Percentiles rank a stretch among this genome's conserved stretches.
Conservation (phyloP, 176 grass and related monocot genomes). For the Areca catechu region DNA sequence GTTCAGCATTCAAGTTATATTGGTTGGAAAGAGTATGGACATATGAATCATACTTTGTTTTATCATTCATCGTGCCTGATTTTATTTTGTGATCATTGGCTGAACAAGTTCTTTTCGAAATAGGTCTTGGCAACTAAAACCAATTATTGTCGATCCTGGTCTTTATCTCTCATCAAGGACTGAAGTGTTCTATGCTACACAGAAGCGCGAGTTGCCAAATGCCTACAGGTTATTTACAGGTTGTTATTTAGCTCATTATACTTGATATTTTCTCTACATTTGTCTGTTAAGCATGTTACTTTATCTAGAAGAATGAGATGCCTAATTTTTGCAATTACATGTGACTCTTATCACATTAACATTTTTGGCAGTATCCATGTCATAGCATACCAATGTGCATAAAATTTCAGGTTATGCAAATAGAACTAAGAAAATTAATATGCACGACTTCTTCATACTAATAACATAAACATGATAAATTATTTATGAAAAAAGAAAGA, state of each 20-base stretch:
- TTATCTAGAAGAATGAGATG: too few relatives aligned
- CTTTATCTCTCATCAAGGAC: constrained; percentile 78
- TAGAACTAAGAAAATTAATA: too few relatives aligned
- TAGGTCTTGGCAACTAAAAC: constrained; percentile 66
- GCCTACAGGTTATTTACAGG: constrained; percentile 78
- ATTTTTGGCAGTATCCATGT: too few relatives aligned
- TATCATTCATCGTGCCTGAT: too few relatives aligned
- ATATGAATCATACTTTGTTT: not conserved
- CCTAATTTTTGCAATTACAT: too few relatives aligned
- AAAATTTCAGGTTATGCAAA: too few relatives aligned
- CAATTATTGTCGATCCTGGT: constrained; percentile 86
- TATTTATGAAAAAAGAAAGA: too few relatives aligned
- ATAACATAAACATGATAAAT: too few relatives aligned
- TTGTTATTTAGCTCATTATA: constrained; percentile 4
- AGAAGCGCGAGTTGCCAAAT: constrained; percentile 79
- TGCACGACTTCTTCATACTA: too few relatives aligned
- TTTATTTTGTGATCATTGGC: too few relatives aligned
- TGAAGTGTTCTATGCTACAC: constrained; percentile 82
- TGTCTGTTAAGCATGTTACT: not conserved
- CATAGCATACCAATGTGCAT: too few relatives aligned
- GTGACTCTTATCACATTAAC: too few relatives aligned
- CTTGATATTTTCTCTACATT: not conserved
- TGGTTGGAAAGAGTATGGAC: constrained; percentile 85
- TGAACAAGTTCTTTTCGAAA: not conserved
- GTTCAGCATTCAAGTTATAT: constrained; percentile 88